Evolutionary conservation across 352 stramenopile species (phyloP).

Genomic region (Phytophthora podocarpi): DNA sequence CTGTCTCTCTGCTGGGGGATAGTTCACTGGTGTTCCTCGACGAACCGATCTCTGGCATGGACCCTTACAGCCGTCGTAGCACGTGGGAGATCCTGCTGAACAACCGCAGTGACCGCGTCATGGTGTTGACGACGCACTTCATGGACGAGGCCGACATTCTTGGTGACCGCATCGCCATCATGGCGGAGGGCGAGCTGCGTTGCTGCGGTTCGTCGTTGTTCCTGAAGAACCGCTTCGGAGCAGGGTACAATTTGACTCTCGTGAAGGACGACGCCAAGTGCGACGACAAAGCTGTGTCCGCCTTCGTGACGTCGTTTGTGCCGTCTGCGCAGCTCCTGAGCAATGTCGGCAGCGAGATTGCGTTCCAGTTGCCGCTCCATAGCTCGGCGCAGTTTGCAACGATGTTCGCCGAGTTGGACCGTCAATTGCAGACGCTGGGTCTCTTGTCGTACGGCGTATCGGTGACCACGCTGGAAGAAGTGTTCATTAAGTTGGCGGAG

Average conservation of each 20-base stretch:
- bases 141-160: conserved; percentile 93
- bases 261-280: conserved; percentile 52
- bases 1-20: conserved; percentile 88
- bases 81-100: conserved; percentile 84
- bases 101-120: conserved; percentile 63
- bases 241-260: conserved; percentile 74
- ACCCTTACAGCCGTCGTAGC: conserved; percentile 95
- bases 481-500: conserved; percentile 81
- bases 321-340: conserved; percentile 52
- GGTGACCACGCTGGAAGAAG: conserved; percentile 87
- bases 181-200: conserved; percentile 77
- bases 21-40: conserved; percentile 89
- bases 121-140: conserved; percentile 95
- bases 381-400: conserved; percentile 52
- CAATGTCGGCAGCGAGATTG: conserved; percentile 76
- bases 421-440: conserved; percentile 27
- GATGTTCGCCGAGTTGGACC: conserved; percentile 70
- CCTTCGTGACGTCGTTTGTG: conserved; percentile 44
- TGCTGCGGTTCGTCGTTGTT: conserved; percentile 83
- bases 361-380: conserved; percentile 68
- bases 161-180: conserved; percentile 83
- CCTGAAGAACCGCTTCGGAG: conserved; percentile 76
- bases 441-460: conserved; percentile 68
- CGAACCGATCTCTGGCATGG: conserved; percentile 95
- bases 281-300: conserved; percentile 38